These are phyloP conservation scores for Monosporozyma solicola DNA, from an alignment of 805 yeast genomes.

Conservation along the genomic window DNA sequence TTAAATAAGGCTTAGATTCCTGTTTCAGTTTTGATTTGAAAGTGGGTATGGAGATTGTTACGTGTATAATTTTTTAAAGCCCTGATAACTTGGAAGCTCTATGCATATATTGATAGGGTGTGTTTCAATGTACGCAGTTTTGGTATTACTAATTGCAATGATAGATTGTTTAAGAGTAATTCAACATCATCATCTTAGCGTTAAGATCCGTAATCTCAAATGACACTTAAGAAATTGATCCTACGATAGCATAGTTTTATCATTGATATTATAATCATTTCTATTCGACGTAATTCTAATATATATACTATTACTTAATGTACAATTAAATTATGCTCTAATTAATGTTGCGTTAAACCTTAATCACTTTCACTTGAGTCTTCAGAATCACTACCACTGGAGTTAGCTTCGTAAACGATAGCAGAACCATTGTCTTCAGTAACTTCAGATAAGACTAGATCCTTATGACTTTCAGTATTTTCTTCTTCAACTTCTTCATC, in stretches of 20 bases:
- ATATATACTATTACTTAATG: neutral
- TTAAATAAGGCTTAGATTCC: no score
- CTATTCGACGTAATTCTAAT: neutral
- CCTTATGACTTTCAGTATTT: slow-evolving; percentile 31
- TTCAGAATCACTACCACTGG: slow-evolving; percentile 21
- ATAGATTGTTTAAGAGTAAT: no score
- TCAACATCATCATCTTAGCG: no score
- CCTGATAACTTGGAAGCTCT: no score
- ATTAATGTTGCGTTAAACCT: neutral
- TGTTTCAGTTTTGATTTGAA: no score
- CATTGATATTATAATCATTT: neutral
- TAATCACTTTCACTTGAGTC: slow-evolving; percentile 3
- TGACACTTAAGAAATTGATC: no score
- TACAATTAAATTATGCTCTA: slow-evolving; percentile 1
- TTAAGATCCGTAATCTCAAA: no score
- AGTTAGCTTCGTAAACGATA: slow-evolving; percentile 27
- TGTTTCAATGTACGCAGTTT: no score
- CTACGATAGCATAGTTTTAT: neutral
- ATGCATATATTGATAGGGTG: no score
- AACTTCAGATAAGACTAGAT: slow-evolving; percentile 25
- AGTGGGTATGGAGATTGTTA: no score
- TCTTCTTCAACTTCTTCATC: slow-evolving; percentile 35
- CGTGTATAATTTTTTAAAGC: no score
- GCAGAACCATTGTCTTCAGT: slow-evolving; percentile 30
- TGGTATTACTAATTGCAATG: no score